A percentile compares a stretch with the other conserved stretches of the same genome.
Evolutionary conservation across 1,139 yeast genomes (phyloP).

Genomic region (Suhomyces kunorum): DNA sequence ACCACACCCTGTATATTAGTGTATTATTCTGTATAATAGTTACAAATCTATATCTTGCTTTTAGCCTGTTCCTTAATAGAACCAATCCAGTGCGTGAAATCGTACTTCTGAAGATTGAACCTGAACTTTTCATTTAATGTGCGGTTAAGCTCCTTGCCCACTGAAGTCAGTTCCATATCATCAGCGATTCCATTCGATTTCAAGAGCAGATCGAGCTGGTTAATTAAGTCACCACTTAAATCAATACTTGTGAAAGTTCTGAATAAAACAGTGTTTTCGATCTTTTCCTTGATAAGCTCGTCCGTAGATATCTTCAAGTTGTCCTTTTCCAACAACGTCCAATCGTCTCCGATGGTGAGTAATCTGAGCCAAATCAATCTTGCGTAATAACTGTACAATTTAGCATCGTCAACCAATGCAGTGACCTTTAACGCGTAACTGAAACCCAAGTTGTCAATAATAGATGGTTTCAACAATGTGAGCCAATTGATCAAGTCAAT

Average conservation of each 20-base stretch:
- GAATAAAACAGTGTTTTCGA: conserved; percentile 49
- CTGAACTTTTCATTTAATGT: conserved; percentile 24
- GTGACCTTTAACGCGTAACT: conserved; percentile 41
- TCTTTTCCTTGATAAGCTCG: conserved; percentile 39
- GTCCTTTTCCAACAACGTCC: conserved; percentile 49
- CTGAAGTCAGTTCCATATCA: conserved; percentile 10
- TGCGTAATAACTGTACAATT: conserved; percentile 23
- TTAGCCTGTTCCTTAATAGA: conserved; percentile 25
- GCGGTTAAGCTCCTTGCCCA: conserved; percentile 21
- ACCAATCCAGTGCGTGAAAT: conserved; percentile 34
- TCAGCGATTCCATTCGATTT: conserved; percentile 8
- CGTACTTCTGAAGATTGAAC: conserved; percentile 19
- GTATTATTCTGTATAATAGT: conserved; percentile 5
- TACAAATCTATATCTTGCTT: conserved; percentile 1
- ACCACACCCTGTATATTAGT: conserved; percentile 1
- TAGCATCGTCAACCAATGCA: conserved; percentile 30
- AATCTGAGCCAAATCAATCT: conserved; percentile 63
- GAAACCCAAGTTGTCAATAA: conserved; percentile 27
- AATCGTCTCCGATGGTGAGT: conserved; percentile 56
- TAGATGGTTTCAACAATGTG: conserved; percentile 49
- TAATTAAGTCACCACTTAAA: conserved; percentile 12
- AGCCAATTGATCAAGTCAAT: conserved; percentile 57
- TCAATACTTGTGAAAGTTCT: conserved; percentile 36
- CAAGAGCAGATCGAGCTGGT: conserved; percentile 17
- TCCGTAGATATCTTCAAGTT: conserved; percentile 38